Evolutionary conservation across 2,329 filamentous ascomycete species (phyloP).

Genomic region (Diaporthe capsici): DNA sequence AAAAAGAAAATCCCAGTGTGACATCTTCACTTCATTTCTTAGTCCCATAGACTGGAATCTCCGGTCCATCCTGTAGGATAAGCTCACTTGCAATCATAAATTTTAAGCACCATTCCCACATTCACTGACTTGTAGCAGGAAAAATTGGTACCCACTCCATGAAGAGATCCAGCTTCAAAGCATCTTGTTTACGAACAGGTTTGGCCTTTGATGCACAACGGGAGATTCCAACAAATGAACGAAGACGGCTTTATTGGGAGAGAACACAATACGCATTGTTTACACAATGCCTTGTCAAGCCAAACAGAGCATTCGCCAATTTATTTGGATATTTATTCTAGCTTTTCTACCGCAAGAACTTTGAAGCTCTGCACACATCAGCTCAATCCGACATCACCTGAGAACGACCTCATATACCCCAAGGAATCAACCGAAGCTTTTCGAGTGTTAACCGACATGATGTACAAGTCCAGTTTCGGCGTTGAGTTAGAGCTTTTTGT

Average conservation of each 20-base stretch:
- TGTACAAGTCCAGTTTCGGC: slow-evolving; percentile 13
- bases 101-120: neutral
- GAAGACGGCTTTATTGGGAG: neutral
- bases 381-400: neutral
- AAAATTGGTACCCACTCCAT: neutral
- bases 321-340: neutral
- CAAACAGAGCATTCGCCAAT: neutral
- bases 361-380: neutral
- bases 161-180: neutral
- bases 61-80: neutral
- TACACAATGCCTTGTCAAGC: neutral
- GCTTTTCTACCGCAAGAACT: neutral
- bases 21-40: neutral
- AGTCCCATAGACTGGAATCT: neutral
- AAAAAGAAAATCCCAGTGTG: neutral
- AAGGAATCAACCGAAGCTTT: neutral
- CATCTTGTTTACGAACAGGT: neutral
- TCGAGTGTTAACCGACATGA: neutral
- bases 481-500: slow-evolving; percentile 17
- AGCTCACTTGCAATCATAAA: neutral
- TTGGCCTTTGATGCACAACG: neutral
- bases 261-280: neutral
- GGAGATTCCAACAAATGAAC: neutral
- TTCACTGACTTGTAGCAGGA: neutral
- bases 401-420: neutral